A percentile compares a stretch with the other conserved stretches of the same genome.
Evolutionary conservation across 148 eudicot genomes (phyloP).

Genomic region (Arctostaphylos glauca): DNA sequence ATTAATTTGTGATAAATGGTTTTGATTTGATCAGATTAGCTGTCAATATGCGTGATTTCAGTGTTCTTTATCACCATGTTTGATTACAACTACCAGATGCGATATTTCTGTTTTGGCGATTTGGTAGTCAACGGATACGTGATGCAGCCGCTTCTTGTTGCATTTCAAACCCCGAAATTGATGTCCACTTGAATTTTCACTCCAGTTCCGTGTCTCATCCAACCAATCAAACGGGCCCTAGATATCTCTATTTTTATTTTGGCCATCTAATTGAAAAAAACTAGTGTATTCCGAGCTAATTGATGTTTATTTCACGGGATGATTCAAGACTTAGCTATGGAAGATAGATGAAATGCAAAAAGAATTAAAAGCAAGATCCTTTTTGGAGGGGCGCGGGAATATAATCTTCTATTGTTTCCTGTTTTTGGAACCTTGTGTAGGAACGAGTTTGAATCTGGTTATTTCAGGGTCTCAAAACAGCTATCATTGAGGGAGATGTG

Average conservation of each 20-base stretch:
- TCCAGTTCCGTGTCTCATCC: background rate
- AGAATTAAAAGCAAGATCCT: background rate
- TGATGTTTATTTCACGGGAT: background rate
- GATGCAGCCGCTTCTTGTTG: background rate
- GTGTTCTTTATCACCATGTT: background rate
- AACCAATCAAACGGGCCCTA: background rate
- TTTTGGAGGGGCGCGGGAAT: background rate
- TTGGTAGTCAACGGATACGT: too few relatives aligned
- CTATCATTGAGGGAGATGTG: slow-evolving; percentile 98
- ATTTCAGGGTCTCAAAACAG: slow-evolving; percentile 97
- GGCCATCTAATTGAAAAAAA: background rate
- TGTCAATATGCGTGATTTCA: too few relatives aligned
- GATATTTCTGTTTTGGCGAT: background rate
- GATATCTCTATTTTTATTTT: background rate
- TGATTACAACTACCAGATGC: background rate
- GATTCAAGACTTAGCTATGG: background rate
- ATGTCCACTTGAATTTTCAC: background rate
- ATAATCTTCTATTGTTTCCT: too few relatives aligned
- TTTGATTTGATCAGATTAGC: too few relatives aligned
- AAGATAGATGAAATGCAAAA: background rate
- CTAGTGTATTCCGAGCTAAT: background rate
- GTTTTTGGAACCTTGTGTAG: background rate
- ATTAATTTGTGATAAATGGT: too few relatives aligned
- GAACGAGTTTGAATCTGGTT: background rate
- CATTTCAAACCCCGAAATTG: background rate